phyloP scores from a whole-genome alignment of 2,329 filamentous ascomycete species.

The Diaporthe capsici region DNA sequence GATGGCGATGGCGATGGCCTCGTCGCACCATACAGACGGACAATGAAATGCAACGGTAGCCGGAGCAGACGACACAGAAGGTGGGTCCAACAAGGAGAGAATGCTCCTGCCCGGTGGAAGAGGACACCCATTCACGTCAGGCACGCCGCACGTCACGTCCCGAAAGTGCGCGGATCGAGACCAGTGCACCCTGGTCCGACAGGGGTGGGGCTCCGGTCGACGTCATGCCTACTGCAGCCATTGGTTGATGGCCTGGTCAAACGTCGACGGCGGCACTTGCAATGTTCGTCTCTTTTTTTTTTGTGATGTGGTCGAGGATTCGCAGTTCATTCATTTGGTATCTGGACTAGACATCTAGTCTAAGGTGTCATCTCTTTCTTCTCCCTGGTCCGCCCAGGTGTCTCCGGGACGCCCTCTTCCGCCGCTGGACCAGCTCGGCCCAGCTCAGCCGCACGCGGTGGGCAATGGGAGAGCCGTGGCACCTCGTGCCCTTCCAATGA shows the following conservation, averaged over 20 bases:
- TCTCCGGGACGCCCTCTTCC: not conserved
- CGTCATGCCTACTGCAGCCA: not conserved
- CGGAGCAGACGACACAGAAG: not conserved
- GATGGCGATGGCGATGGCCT: not conserved
- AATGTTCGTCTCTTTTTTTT: not conserved
- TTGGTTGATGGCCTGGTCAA: not conserved
- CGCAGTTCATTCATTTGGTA: not conserved
- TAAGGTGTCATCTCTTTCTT: conserved; percentile 12
- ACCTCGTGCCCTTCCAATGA: conserved; percentile 19
- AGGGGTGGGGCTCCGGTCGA: conserved; percentile 3
- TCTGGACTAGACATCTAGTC: not conserved
- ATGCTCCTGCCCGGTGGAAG: not conserved
- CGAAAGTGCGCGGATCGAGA: not conserved
- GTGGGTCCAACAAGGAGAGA: conserved; percentile 10
- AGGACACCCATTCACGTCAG: not conserved
- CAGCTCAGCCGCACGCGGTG: not conserved
- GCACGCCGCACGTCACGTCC: conserved; percentile 9
- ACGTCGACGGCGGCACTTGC: not conserved
- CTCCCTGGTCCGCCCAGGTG: not conserved
- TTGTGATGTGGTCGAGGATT: not conserved
- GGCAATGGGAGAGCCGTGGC: not conserved
- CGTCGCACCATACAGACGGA: not conserved
- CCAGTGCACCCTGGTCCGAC: not conserved
- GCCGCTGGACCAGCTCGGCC: not conserved
- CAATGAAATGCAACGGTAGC: not conserved